Evolutionary conservation across 257 asterid species (phyloP).

Genomic region (Nicotiana paniculata): DNA sequence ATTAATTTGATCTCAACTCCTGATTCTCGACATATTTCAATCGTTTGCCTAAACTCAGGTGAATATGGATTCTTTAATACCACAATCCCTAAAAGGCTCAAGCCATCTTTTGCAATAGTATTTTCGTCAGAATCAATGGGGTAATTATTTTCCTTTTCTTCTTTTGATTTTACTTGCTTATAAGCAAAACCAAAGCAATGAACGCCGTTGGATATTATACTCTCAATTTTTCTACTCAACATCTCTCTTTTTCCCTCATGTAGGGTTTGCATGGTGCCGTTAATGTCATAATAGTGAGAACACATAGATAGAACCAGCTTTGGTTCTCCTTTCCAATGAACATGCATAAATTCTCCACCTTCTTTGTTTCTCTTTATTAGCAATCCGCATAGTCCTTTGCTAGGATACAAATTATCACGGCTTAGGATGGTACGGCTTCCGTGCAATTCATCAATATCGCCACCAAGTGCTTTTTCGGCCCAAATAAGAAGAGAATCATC

Average conservation of each 20-base stretch:
- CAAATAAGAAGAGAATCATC: constrained; percentile 27
- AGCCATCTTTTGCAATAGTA: background rate
- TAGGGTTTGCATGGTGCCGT: constrained; percentile 28
- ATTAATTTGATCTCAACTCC: constrained; percentile 25
- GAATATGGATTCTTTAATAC: constrained; percentile 29
- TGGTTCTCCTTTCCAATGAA: constrained; percentile 31
- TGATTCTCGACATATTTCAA: constrained; percentile 12
- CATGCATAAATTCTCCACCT: background rate
- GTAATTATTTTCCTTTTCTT: background rate
- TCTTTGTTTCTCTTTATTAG: constrained; percentile 1
- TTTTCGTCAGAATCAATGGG: background rate
- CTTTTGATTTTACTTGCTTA: constrained; percentile 10
- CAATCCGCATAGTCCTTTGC: background rate
- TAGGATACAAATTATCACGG: background rate
- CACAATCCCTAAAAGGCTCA: constrained; percentile 24
- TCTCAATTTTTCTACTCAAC: constrained; percentile 8
- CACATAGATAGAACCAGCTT: constrained; percentile 19
- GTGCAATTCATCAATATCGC: background rate
- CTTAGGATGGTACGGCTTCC: constrained; percentile 2
- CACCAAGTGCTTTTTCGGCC: constrained; percentile 23
- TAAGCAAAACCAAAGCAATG: constrained; percentile 30
- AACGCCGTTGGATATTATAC: background rate
- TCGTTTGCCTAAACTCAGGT: constrained; percentile 17
- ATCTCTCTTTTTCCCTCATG: constrained; percentile 14
- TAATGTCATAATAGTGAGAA: constrained; percentile 24